Evolutionary conservation across 1,284 basidiomycete genomes (phyloP), one percentile per base, ranked within the genome.

Genomic region (Cutaneotrichosporon sp.): DNA sequence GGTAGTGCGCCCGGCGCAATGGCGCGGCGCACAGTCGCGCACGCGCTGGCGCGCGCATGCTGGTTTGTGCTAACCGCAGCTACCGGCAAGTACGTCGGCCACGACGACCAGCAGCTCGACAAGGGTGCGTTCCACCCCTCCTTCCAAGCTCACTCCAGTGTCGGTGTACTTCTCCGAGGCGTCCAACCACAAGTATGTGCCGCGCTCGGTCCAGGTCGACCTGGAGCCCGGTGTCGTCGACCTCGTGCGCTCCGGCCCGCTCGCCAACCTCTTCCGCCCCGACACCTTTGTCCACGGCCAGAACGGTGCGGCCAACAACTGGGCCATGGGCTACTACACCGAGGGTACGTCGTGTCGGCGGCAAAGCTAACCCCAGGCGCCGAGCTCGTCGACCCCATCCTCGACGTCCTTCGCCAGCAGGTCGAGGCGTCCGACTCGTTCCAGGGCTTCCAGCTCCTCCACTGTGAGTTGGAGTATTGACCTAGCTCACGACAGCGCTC

Each of bases 401-500:
- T 91, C 64, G 89, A 91, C 52, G 79, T 84, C 30, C 64, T 89
- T 21, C 80, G 89, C 58, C 81, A 77, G 66, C 87, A 91, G 70
- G 78, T 84, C 9, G 93, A 97, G 71, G 74, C 78, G 14, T 88
- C 88, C 65, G 91, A 97, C 55, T 83, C 86, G 23, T 79, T 97
- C 43, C 93, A 97, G 77, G 93, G 93, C 7, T 97, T 97, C 75
- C 93, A 97, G 70, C 76, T 97, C 54, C 77, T 90, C 23, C 93
- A 97, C 68, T 94, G 69, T 71, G 39, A 46, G 67, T 59, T n/a
- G 3, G 4, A 15, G 12, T 12, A n/a, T 13, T 17, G 23, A 21
- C n/a, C 22, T 13, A 12, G 30, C 15, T 22, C 39, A 13, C 30
- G 51, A 22, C 46, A 71, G 69, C 90, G 17, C 81, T 97, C 22